Percentiles rank a stretch among this genome's conserved stretches.
These are phyloP conservation scores for Rhizophagus sp. DNA, from an alignment of 192 early-diverging fungal genomes.

Conservation along the genomic window DNA sequence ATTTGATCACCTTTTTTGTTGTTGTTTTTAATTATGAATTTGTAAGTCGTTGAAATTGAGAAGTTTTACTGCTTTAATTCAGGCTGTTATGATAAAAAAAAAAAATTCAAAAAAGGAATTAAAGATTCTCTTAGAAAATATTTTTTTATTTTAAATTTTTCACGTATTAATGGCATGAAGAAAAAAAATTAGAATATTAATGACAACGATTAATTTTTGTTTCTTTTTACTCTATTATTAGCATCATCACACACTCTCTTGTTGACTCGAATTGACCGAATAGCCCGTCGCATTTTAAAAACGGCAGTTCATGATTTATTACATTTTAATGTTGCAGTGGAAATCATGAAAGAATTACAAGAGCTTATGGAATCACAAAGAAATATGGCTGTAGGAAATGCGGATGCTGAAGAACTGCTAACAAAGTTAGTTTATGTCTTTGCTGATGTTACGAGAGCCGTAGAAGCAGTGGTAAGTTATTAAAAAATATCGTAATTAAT, in stretches of 20 bases:
- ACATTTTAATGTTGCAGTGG: slow-evolving; percentile 47
- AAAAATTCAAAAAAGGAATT: background rate
- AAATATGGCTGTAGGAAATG: slow-evolving; percentile 57
- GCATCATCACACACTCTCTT: slow-evolving; percentile 57
- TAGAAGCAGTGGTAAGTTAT: slow-evolving; percentile 57
- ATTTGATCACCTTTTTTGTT: background rate
- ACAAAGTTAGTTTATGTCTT: slow-evolving; percentile 61
- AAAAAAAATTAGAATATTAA: background rate
- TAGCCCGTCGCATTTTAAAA: slow-evolving; percentile 53
- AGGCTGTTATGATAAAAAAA: background rate
- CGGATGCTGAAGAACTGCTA: slow-evolving; percentile 61
- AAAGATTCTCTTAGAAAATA: too few relatives aligned
- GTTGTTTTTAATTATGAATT: background rate
- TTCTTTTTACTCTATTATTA: background rate
- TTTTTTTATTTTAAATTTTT: too few relatives aligned
- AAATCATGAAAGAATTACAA: slow-evolving; percentile 65
- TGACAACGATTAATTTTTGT: background rate
- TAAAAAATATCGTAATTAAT: background rate
- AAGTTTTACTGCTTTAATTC: background rate
- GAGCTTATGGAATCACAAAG: slow-evolving; percentile 61
- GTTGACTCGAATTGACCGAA: slow-evolving; percentile 52
- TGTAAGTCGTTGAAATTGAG: background rate
- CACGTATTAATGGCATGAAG: too few relatives aligned
- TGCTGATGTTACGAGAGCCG: slow-evolving; percentile 59
- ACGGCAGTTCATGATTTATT: slow-evolving; percentile 54